Conservation (phyloP, 2,329 filamentous ascomycete species). For the Ophiosphaerella narmari region DNA sequence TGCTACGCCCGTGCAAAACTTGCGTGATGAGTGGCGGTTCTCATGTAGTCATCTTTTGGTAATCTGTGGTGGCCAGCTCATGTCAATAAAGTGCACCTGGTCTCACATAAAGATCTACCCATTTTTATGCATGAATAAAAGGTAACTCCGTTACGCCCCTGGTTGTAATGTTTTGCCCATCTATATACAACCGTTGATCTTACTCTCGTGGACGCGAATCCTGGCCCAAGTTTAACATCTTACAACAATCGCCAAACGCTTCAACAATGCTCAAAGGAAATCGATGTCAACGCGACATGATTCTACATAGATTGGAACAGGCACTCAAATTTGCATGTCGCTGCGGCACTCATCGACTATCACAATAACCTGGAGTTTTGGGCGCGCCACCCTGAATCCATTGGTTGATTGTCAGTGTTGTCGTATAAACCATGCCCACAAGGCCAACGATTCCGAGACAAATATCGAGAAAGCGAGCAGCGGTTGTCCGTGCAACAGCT, state of each 20-base stretch:
- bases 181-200: neutral
- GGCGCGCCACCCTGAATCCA: slow-evolving; percentile 70
- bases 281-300: neutral
- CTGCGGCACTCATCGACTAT: slow-evolving; percentile 39
- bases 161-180: neutral
- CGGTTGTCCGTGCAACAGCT: slow-evolving; percentile 71
- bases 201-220: neutral
- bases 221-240: neutral
- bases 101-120: too few relatives aligned
- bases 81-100: too few relatives aligned
- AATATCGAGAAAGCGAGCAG: slow-evolving; percentile 74
- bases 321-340: neutral
- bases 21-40: too few relatives aligned
- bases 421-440: slow-evolving; percentile 90
- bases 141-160: too few relatives aligned
- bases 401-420: slow-evolving; percentile 79
- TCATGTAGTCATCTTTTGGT: too few relatives aligned
- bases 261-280: neutral
- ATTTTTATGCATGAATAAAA: too few relatives aligned
- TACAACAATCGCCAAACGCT: neutral
- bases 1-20: too few relatives aligned
- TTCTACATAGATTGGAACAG: neutral
- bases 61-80: too few relatives aligned
- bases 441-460: slow-evolving; percentile 79
- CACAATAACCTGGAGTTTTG: slow-evolving; percentile 67